Percentiles rank a stretch among this genome's conserved stretches.
Conservation (phyloP, 192 early-diverging fungal genomes). For the Gaertneriomyces sp. region DNA sequence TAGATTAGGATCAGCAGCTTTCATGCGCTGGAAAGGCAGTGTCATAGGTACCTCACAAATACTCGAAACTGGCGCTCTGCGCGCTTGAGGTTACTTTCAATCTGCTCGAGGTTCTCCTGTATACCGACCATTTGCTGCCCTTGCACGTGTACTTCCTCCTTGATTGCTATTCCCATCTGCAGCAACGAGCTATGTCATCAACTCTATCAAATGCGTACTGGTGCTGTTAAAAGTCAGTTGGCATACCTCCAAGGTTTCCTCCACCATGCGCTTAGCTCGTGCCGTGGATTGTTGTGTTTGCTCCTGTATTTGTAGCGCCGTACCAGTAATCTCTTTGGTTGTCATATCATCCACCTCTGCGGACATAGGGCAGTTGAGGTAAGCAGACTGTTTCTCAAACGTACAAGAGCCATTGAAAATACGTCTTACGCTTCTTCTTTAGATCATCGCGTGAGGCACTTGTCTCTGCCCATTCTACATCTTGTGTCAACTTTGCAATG, state of each 20-base stretch:
- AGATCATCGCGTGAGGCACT: slow-evolving; percentile 43
- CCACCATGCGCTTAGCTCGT: slow-evolving; percentile 39
- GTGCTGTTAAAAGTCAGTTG: neutral
- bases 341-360: slow-evolving; percentile 49
- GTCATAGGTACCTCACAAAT: slow-evolving; percentile 47
- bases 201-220: neutral
- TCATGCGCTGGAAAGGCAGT: neutral
- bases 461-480: slow-evolving; percentile 58
- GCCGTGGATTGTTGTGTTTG: slow-evolving; percentile 47
- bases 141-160: slow-evolving; percentile 50
- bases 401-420: neutral
- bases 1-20: neutral
- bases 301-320: slow-evolving; percentile 49
- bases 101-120: slow-evolving; percentile 45
- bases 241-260: slow-evolving; percentile 50
- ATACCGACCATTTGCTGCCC: slow-evolving; percentile 53
- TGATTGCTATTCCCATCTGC: slow-evolving; percentile 47
- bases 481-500: slow-evolving; percentile 50
- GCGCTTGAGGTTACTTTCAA: slow-evolving; percentile 55
- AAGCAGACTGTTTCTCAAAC: too few species aligned
- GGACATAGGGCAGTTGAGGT: too few species aligned
- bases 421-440: slow-evolving; percentile 28
- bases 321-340: slow-evolving; percentile 47
- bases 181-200: neutral
- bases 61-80: slow-evolving; percentile 58